Base-by-base conservation (phyloP, 2,329 filamentous ascomycete genomes). In the Neonectria faginata region DNA sequence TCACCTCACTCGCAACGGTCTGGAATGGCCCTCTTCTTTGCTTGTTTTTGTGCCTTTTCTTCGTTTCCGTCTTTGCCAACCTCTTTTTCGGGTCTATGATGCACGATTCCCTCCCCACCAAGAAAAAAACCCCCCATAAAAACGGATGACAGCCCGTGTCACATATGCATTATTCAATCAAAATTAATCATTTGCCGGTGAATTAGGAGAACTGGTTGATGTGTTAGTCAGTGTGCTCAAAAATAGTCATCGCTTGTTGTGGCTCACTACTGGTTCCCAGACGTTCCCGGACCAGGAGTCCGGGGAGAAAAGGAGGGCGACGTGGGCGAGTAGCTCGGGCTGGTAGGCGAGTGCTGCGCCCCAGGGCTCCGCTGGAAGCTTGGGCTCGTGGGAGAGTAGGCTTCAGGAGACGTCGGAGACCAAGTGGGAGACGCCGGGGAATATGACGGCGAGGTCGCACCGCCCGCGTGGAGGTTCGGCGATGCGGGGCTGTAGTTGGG, bases 381-480 rank as follows among this genome's bases (percentile, higher is more conserved):
- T 31, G 88, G 88, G 71, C 87, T 89, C 47, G 88, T 89, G 5
- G 88, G 88, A 53, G 87, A 89, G 79, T 90, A 90, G 2, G 84
- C 82, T 65, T 84, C 83, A 12, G 87, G 87, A 44, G 91, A 94
- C 7, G 91, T 92, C 3, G 92, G 92, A 61, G 92, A 94, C 82
- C 92, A 94, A 25, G 85, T 88, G n/a, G 91, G 91, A 54, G 91
- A 93, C 12, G 89, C 89, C 51, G 91, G 91, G 33, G 85, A 88
- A 79, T 91, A 91, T 4, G 84, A 85, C n/a, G 84, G 88, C 67
- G 88, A 86, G 33, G 86, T 83, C 11, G 84, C 70, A n/a, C 78
- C 77, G 31, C 70, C 76, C 2, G 75, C 78, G 54, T 80, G 78
- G 56, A 85, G 79, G 75, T 84, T 87, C 70, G 84, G 89, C 56